phyloP scores from a whole-genome alignment of 2,329 filamentous ascomycete genomes.

The Canariomyces notabilis region DNA sequence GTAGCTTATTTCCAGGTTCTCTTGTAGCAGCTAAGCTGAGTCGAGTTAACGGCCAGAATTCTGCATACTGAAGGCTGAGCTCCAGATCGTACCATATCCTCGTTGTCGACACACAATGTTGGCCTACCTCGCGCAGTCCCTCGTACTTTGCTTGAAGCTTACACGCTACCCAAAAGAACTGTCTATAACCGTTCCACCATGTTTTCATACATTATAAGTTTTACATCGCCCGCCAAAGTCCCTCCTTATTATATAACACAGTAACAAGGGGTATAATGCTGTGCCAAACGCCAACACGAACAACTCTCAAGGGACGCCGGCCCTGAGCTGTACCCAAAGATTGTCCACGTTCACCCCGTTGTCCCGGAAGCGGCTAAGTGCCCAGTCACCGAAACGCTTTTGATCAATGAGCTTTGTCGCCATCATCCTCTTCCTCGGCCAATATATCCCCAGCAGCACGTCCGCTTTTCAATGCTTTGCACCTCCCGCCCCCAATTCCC shows the following conservation, averaged over 20 bases:
- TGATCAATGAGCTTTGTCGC: too few relatives aligned
- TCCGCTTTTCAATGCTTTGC: too few relatives aligned
- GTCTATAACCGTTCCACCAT: slow-evolving; percentile 6
- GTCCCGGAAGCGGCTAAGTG: too few relatives aligned
- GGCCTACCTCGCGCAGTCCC: too few relatives aligned
- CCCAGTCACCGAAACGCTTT: too few relatives aligned
- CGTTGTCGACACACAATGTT: too few relatives aligned
- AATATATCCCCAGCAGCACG: too few relatives aligned
- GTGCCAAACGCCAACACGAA: slow-evolving; percentile 15
- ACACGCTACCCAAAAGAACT: background rate
- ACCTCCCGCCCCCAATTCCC: too few relatives aligned
- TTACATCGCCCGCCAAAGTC: background rate
- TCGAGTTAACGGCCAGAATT: slow-evolving; percentile 2
- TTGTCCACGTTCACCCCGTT: background rate
- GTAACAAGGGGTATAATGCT: slow-evolving; percentile 19
- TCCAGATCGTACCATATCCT: background rate
- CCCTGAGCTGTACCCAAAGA: background rate
- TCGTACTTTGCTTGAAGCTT: background rate
- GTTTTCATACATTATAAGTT: background rate
- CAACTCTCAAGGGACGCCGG: slow-evolving; percentile 2
- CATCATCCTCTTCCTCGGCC: too few relatives aligned
- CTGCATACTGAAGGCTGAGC: slow-evolving; percentile 6
- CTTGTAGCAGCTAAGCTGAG: slow-evolving; percentile 3
- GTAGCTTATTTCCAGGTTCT: slow-evolving; percentile 7
- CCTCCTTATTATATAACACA: slow-evolving; percentile 17